Percentiles rank a stretch among this genome's conserved stretches.
Conservation (phyloP, 768 basidiomycete species). For the Boletus sp. region DNA sequence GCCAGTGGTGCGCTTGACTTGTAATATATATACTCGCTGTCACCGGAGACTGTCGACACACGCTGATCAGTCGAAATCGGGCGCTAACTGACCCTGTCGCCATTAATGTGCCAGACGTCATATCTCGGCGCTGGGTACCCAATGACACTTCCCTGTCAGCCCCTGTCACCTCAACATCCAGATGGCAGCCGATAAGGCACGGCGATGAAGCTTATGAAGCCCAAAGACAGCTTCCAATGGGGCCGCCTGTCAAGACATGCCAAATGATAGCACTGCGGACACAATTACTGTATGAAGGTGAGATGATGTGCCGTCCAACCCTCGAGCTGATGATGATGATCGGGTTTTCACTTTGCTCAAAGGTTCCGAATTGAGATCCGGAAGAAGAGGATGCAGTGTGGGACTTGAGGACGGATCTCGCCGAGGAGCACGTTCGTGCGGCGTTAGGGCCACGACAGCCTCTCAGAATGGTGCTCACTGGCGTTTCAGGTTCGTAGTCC, state of each 20-base stretch:
- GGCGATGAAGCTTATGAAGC: neutral
- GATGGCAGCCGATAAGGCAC: constrained; percentile 23
- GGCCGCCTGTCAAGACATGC: constrained; percentile 12
- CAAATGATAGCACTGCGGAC: constrained; percentile 12
- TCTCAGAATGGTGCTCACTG: neutral
- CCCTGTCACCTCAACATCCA: constrained; percentile 1
- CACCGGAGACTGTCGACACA: constrained; percentile 2
- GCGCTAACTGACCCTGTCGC: constrained; percentile 3
- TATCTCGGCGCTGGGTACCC: neutral
- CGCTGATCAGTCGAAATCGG: constrained; percentile 7
- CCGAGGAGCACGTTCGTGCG: constrained; percentile 18
- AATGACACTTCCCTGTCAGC: constrained; percentile 15
- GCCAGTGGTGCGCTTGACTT: constrained; percentile 1
- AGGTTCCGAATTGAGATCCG: constrained; percentile 26
- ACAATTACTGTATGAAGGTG: constrained; percentile 16
- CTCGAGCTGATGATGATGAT: constrained; percentile 18
- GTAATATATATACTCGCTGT: constrained; percentile 6
- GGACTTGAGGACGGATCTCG: constrained; percentile 31
- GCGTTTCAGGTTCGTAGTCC: constrained; percentile 18
- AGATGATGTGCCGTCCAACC: constrained; percentile 13
- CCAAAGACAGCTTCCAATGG: constrained; percentile 8
- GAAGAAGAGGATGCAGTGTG: neutral
- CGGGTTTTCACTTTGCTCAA: constrained; percentile 21
- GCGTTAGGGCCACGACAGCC: constrained; percentile 15
- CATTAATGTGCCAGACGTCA: neutral